Evolutionary conservation across 345 rosid species (phyloP).

Genomic region (Trapa incisa): DNA sequence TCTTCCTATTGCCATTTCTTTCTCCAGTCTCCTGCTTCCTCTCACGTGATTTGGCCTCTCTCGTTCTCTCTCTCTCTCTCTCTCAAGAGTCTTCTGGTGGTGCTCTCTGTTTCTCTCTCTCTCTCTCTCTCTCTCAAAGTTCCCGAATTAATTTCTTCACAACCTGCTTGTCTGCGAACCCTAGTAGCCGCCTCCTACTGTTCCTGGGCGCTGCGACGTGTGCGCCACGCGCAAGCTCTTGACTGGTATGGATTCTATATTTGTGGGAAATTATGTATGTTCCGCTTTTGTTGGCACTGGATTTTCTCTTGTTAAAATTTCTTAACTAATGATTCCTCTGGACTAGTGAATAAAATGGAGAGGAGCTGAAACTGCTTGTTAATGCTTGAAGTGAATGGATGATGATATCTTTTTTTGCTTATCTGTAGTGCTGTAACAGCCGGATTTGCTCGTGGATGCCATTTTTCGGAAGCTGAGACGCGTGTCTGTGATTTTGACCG

Average conservation of each 20-base stretch:
- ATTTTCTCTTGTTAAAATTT: background rate
- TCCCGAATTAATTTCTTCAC: background rate
- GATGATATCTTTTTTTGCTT: background rate
- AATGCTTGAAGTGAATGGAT: background rate
- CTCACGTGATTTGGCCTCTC: background rate
- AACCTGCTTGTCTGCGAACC: background rate
- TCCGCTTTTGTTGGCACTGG: background rate
- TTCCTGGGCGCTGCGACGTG: background rate
- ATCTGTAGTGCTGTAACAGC: background rate
- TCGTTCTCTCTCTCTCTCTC: slow-evolving; percentile 4
- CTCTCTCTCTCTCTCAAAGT: background rate
- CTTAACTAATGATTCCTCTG: background rate
- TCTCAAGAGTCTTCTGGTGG: background rate
- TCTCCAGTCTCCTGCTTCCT: background rate
- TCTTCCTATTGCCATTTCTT: background rate
- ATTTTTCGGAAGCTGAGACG: background rate
- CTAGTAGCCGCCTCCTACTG: slow-evolving; percentile 5
- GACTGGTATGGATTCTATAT: background rate
- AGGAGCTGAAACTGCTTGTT: background rate
- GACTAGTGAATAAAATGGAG: background rate
- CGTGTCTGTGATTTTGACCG: background rate
- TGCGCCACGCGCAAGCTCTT: background rate
- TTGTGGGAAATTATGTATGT: background rate
- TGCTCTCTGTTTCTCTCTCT: background rate
- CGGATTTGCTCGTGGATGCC: background rate